A percentile compares a stretch with the other conserved stretches of the same genome.
phyloP scores from a whole-genome alignment of 176 grass and related monocot species.

The Saccharum officinarum region DNA sequence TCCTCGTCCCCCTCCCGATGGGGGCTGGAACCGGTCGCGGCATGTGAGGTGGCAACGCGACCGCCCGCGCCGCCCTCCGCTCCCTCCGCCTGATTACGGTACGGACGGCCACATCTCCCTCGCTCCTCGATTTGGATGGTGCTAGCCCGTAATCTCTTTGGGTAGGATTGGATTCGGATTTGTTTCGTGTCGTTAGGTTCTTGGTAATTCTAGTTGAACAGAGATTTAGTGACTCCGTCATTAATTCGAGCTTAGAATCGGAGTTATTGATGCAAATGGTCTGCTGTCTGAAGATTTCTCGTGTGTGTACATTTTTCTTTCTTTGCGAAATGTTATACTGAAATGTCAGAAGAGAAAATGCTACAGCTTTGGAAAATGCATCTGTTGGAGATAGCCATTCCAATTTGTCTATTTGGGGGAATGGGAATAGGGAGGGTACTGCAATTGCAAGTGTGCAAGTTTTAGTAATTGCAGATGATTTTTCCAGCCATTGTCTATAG shows the following conservation, averaged over 20 bases:
- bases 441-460: not conserved
- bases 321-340: not conserved
- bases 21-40: constrained; percentile 4
- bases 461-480: not conserved
- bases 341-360: not conserved
- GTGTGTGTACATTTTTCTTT: not conserved
- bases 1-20: not conserved
- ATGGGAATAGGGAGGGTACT: not conserved
- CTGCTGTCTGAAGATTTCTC: not conserved
- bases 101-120: not conserved
- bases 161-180: not conserved
- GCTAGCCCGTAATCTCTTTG: not conserved
- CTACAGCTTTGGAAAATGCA: not conserved
- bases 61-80: not conserved
- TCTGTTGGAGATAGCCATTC: not conserved
- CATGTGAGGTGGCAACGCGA: not conserved
- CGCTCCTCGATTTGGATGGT: not conserved
- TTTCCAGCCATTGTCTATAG: not conserved
- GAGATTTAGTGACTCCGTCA: not conserved
- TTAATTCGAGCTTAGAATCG: not conserved
- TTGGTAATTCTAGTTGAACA: not conserved
- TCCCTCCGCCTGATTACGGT: constrained; percentile 17
- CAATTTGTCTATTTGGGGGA: not conserved
- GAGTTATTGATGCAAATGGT: not conserved
- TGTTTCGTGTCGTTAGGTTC: not conserved